Conservation (phyloP, 805 yeast species). For the Myxozyma kluyveri region DNA sequence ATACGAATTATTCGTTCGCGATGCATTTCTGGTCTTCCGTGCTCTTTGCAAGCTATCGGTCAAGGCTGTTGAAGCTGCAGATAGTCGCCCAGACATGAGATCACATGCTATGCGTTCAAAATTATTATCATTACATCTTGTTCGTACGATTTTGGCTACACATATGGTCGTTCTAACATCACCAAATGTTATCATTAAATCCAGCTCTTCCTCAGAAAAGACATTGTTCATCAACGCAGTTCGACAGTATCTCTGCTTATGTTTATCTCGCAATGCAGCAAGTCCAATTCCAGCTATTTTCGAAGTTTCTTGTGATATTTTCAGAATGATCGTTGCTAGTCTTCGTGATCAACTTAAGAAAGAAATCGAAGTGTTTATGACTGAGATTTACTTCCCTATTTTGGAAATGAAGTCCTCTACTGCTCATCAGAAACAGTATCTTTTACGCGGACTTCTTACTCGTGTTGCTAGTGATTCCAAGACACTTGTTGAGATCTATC, state of each 20-base stretch:
- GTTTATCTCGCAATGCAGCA: conserved; percentile 88
- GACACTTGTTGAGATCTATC: conserved; percentile 83
- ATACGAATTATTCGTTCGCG: conserved; percentile 72
- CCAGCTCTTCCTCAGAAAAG: conserved; percentile 41
- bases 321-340: conserved; percentile 82
- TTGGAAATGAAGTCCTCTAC: conserved; percentile 89
- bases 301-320: conserved; percentile 86
- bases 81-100: conserved; percentile 57
- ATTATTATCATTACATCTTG: conserved; percentile 78
- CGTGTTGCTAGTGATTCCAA: conserved; percentile 85
- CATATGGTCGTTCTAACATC: conserved; percentile 78
- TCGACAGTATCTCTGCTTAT: conserved; percentile 76
- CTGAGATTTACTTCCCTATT: conserved; percentile 91
- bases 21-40: conserved; percentile 88
- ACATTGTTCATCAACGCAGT: conserved; percentile 72
- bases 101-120: conserved; percentile 92
- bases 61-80: conserved; percentile 62
- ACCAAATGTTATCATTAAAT: conserved; percentile 37
- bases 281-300: conserved; percentile 87
- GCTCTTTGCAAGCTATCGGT: conserved; percentile 92
- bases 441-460: conserved; percentile 67
- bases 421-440: conserved; percentile 85
- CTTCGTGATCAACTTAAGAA: conserved; percentile 83
- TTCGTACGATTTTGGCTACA: conserved; percentile 79
- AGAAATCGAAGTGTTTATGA: conserved; percentile 90